Evolutionary conservation across 345 rosid species (phyloP).

Genomic region (Bretschneidera sinensis): DNA sequence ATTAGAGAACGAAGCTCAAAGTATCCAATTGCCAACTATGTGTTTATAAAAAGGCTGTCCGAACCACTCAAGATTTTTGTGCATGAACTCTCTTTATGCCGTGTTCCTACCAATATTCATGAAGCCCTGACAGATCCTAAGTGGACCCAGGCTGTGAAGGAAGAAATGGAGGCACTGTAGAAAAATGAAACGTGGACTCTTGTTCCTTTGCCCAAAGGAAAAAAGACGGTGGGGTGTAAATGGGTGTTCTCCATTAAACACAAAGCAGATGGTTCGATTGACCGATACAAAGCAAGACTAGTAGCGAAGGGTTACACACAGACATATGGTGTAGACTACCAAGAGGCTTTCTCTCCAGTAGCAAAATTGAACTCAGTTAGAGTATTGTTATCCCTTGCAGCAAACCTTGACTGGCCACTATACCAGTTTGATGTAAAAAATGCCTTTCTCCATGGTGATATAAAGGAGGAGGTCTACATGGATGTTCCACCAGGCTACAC

Average conservation of each 20-base stretch:
- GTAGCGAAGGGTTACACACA: background rate
- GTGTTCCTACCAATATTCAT: background rate
- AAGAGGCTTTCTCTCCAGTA: background rate
- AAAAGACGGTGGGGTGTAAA: background rate
- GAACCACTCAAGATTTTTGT: background rate
- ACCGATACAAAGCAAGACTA: background rate
- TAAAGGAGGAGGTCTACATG: too few relatives aligned
- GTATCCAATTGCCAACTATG: slow-evolving; percentile 7
- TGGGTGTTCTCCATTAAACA: too few relatives aligned
- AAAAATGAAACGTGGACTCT: slow-evolving; percentile 4
- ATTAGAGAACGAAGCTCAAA: background rate
- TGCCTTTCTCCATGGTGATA: too few relatives aligned
- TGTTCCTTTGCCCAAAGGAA: background rate
- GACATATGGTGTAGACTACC: background rate
- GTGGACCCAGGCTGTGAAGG: too few relatives aligned
- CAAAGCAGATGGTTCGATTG: too few relatives aligned
- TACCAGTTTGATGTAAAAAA: too few relatives aligned
- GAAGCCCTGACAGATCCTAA: background rate
- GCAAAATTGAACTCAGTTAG: background rate
- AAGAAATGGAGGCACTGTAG: background rate
- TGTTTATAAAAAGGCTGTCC: background rate
- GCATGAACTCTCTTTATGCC: background rate
- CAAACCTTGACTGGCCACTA: slow-evolving; percentile 5
- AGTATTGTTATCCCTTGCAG: slow-evolving; percentile 3
- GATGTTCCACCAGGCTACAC: background rate